Base-by-base conservation (phyloP, 768 basidiomycete genomes). In the Hygrocybe punicea region DNA sequence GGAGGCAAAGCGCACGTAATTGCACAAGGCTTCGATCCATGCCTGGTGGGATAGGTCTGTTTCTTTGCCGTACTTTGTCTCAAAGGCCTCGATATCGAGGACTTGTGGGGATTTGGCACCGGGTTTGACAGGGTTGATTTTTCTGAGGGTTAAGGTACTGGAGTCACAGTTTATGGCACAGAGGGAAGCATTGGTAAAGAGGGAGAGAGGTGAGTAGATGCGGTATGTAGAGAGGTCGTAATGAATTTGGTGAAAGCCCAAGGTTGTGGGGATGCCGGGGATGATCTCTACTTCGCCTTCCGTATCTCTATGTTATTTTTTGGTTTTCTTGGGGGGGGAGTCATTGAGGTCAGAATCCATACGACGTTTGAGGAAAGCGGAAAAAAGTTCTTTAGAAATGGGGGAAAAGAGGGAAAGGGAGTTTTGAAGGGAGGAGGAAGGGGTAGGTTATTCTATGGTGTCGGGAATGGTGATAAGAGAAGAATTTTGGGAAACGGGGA, bases 171-270 rank as follows among this genome's bases (percentile, higher is more conserved):
- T 40, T 8, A 53, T 53, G 17, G 17, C 10, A 17, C 21, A 10
- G n/a, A 53, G 35, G 37, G 23, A 10, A 11, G 35, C 11, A 42
- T 53, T 53, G 17, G 51, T 53, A n/a, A 53, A 53, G 19, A 39
- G 39, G 35, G 39, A 37, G 51, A 53, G 51, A 16, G 35, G 51
- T 2, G 16, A 25, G 23, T 53, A 53, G 51, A 53, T 34, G 7
- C 39, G 36, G 11, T 39, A 53, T 2, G 13, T 53, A 14, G 10
- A 21, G 13, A 53, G 36, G n/a, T 53, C 36, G 10, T 11, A 39
- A 21, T 39, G 51, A 4, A 25, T 10, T 16, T 36, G 36, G 11
- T 42, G 2, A 34, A 53, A 53, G 3, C 51, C 51, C 4, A 39
- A 19, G 6, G 33, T 34, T 7, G 21, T 53, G 16, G 51, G 17